These are phyloP conservation scores for Microascus cirrosus DNA, from an alignment of 2,329 filamentous ascomycete species.

Conservation along the genomic window DNA sequence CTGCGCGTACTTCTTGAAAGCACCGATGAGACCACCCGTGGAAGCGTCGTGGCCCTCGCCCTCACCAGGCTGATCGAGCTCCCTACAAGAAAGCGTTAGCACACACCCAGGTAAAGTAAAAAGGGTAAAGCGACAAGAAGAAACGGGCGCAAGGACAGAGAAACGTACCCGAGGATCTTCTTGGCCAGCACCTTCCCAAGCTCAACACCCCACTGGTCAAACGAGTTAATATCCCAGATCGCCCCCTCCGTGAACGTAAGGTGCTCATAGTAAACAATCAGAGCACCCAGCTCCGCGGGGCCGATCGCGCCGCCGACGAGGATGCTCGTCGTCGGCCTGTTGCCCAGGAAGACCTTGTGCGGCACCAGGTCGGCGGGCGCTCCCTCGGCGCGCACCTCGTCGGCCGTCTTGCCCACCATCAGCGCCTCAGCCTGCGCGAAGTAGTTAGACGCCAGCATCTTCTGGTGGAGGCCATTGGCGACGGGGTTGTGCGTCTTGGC, in stretches of 20 bases:
- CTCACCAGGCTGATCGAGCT: conserved; percentile 70
- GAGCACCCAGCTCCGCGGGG: conserved; percentile 79
- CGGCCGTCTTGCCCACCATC: conserved; percentile 81
- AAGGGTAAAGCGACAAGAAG: not conserved
- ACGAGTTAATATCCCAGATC: conserved; percentile 99
- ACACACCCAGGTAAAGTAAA: not conserved
- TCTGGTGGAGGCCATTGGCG: conserved; percentile 86
- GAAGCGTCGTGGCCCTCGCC: conserved; percentile 71
- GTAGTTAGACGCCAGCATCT: conserved; percentile 89
- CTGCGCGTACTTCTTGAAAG: conserved; percentile 69
- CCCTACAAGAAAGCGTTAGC: conserved; percentile 30
- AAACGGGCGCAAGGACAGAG: not conserved
- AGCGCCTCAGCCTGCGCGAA: conserved; percentile 81
- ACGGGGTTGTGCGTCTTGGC: conserved; percentile 96
- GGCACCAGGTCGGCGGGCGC: conserved; percentile 66
- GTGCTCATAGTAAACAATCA: conserved; percentile 99
- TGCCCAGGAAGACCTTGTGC: conserved; percentile 99
- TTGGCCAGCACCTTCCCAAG: conserved; percentile 92
- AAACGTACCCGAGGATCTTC: conserved; percentile 55
- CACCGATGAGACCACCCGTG: conserved; percentile 79
- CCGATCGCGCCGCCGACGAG: conserved; percentile 85
- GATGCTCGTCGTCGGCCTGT: conserved; percentile 93
- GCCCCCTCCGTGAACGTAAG: conserved; percentile 95
- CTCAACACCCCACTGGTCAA: conserved; percentile 99
- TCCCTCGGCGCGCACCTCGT: conserved; percentile 67